phyloP scores from a whole-genome alignment of 768 basidiomycete genomes.

The Hirschioporus abietinus region DNA sequence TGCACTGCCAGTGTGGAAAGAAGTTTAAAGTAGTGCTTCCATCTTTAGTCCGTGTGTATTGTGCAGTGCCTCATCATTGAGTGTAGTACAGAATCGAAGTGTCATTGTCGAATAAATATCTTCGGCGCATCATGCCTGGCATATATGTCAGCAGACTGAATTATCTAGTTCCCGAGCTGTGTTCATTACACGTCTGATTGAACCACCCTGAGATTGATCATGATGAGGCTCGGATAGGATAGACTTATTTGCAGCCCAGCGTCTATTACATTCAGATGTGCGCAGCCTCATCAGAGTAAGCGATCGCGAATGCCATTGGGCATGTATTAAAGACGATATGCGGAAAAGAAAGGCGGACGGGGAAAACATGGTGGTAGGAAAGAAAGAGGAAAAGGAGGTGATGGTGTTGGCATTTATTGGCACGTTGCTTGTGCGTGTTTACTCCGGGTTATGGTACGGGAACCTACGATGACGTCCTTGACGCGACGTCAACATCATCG shows the following conservation, averaged over 20 bases:
- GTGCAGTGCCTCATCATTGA: no score
- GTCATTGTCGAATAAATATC: background rate
- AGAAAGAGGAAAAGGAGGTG: background rate
- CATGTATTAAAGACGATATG: no score
- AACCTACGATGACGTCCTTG: background rate
- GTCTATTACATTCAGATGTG: no score
- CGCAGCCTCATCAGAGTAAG: no score
- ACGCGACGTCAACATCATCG: background rate
- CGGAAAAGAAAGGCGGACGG: no score
- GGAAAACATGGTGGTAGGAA: background rate
- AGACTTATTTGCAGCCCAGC: background rate
- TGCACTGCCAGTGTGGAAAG: background rate
- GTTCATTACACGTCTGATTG: background rate
- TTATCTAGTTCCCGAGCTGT: background rate
- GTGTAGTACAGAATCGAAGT: no score
- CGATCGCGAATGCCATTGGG: no score
- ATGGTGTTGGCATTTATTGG: background rate
- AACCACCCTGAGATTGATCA: background rate
- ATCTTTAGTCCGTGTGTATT: no score
- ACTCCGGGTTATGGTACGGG: background rate
- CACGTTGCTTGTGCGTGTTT: background rate
- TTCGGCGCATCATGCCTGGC: background rate
- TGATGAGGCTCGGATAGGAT: background rate
- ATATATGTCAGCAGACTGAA: background rate
- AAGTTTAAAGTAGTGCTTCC: background rate